phyloP scores from a whole-genome alignment of 768 basidiomycete species.

The Panaeolus cyanescens region DNA sequence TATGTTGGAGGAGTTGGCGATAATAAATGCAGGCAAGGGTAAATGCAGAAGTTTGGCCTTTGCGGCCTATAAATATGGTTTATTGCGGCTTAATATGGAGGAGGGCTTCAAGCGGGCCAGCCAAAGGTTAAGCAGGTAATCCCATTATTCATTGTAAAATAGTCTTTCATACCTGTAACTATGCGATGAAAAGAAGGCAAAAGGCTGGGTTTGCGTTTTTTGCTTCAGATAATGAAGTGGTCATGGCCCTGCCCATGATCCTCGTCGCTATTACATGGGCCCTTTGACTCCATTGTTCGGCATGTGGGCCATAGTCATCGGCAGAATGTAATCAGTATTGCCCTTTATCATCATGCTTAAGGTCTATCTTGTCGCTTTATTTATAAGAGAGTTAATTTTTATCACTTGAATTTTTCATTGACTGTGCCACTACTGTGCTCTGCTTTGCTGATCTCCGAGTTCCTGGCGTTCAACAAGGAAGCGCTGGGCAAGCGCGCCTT shows the following conservation, averaged over 20 bases:
- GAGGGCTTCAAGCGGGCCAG: background rate
- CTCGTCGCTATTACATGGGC: background rate
- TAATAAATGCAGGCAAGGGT: background rate
- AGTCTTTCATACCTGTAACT: conserved; percentile 6
- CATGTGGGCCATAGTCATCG: background rate
- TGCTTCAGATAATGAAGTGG: background rate
- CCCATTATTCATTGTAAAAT: background rate
- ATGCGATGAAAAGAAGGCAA: conserved; percentile 1
- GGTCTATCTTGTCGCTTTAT: too few species aligned
- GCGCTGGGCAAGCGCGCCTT: conserved; percentile 2
- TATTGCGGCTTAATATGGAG: background rate
- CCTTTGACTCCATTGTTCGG: conserved; percentile 1
- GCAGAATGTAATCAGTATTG: background rate
- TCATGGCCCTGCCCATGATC: background rate
- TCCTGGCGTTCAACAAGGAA: background rate
- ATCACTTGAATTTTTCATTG: too few species aligned
- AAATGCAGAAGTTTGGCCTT: background rate
- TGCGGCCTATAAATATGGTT: background rate
- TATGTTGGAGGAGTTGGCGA: background rate
- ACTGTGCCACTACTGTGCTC: too few species aligned
- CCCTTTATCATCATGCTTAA: too few species aligned
- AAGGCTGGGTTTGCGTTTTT: background rate
- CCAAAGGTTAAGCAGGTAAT: background rate
- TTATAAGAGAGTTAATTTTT: too few species aligned
- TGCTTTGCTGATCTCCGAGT: too few species aligned